Conservation (phyloP, 495 filamentous ascomycete species). For the Terfezia claveryi region DNA sequence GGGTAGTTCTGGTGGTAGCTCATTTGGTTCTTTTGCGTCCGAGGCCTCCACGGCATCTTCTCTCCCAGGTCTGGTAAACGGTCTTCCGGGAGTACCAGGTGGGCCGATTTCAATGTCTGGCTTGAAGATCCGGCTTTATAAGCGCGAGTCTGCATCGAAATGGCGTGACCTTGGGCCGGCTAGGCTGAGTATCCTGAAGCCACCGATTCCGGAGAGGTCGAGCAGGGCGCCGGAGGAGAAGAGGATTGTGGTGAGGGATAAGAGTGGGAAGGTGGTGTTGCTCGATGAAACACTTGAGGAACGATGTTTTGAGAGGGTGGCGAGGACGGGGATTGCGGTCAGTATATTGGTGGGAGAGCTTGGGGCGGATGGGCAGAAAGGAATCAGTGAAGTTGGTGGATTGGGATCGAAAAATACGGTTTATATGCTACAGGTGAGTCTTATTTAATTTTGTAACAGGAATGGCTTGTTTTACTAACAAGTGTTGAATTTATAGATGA, state of each 20-base stretch:
- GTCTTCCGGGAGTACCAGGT: not conserved
- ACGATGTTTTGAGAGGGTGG: constrained; percentile 64
- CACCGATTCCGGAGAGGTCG: constrained; percentile 25
- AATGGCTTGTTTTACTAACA: too few species aligned
- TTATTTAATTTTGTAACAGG: not conserved
- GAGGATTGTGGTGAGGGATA: constrained; percentile 53
- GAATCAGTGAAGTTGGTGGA: constrained; percentile 44
- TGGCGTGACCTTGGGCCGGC: constrained; percentile 86
- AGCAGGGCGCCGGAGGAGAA: constrained; percentile 40
- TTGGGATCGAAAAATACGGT: constrained; percentile 37
- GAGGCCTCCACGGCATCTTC: too few species aligned
- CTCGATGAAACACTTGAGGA: constrained; percentile 69
- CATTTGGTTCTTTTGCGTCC: not conserved
- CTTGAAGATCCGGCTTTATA: constrained; percentile 63
- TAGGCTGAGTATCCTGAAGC: constrained; percentile 55
- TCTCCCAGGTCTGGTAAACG: not conserved
- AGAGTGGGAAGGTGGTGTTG: constrained; percentile 42
- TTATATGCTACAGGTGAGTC: constrained; percentile 21
- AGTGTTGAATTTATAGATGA: constrained; percentile 24
- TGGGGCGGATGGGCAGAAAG: constrained; percentile 44
- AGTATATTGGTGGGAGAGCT: constrained; percentile 67
- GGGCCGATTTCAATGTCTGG: constrained; percentile 2
- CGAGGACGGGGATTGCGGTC: constrained; percentile 61
- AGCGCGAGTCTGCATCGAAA: constrained; percentile 48
- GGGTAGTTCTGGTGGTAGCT: not conserved